Base-by-base conservation (phyloP, 2,329 filamentous ascomycete genomes). In the Aaosphaeria arxii region DNA sequence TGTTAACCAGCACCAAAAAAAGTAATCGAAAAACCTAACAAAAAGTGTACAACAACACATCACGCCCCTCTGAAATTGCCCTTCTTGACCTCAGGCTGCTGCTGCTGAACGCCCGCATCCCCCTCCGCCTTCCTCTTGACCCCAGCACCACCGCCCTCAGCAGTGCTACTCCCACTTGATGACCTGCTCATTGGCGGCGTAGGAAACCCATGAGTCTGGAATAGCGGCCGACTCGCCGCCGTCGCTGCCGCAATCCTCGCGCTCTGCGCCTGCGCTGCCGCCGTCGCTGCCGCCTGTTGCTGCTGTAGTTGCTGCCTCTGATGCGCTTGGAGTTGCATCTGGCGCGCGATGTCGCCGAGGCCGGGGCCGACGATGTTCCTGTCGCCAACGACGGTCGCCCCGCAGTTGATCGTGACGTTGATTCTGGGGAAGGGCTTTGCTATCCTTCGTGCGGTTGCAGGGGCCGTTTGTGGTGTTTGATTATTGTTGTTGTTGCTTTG, bases 361-460 rank as follows among this genome's bases (percentile, higher is more conserved):
- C 59, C 62, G 4, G 64, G 65, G 3, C 66, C 64, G 2, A 69
- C 65, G 29, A 69, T 66, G 41, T 69, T 69, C 11, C 63, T 53
- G 44, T 69, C 65, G 1, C 66, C 66, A 17, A 67, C 56, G 2
- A 69, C 56, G 7, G 65, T 69, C 30, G 63, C 60, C 47, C 64
- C 64, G 45, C 66, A 69, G 45, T 67, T 65, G 11, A 69, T 51
- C 1, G 59, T 67, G 47, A 69, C 63, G 49, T 62, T 63, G 42
- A 67, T 46, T 28, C 56, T 66, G 3, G 52, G 49, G 1, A 44
- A 51, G 2, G 46, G 42, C 17, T 53, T 56, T 24, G 46, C 47
- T 6, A 17, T 41, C 1, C 24, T 28, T 28, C 30, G 6, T 9
- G 11, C n/a, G 17, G 17, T 24, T 44, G 29, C 24, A 11, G 30